A percentile compares a stretch with the other conserved stretches of the same genome.
Evolutionary conservation across 345 rosid genomes (phyloP).

Genomic region (Salix arbutifolia): DNA sequence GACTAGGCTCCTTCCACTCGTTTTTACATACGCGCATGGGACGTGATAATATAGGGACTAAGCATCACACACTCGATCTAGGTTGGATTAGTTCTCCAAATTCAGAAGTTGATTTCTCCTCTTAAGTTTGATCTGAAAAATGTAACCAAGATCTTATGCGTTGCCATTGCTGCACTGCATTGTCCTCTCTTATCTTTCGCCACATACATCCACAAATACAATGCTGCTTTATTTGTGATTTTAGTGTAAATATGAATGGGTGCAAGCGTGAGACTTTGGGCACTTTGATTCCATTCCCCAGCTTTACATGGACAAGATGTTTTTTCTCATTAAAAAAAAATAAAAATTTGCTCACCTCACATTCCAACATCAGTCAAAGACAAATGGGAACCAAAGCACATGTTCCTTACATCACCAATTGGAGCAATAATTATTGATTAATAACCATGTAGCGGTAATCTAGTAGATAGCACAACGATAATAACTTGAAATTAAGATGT

Average conservation of each 20-base stretch:
- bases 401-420: background rate
- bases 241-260: background rate
- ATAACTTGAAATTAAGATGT: too few relatives aligned
- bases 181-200: background rate
- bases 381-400: background rate
- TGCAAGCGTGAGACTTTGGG: background rate
- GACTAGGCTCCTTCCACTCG: too few relatives aligned
- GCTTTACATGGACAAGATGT: background rate
- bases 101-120: background rate
- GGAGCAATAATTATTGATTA: background rate
- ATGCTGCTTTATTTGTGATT: background rate
- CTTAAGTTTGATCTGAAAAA: background rate
- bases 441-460: too few relatives aligned
- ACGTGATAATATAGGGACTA: background rate
- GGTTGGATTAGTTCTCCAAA: background rate
- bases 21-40: too few relatives aligned
- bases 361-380: background rate
- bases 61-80: background rate
- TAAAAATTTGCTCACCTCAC: background rate
- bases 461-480: too few relatives aligned
- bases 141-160: background rate
- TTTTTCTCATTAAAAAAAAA: background rate
- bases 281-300: background rate
- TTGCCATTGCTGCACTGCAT: background rate
- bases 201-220: too few relatives aligned